Percentiles rank a stretch among this genome's conserved stretches.
These are phyloP conservation scores for Neurospora sp. DNA, from an alignment of 495 filamentous ascomycete genomes.

Conservation along the genomic window DNA sequence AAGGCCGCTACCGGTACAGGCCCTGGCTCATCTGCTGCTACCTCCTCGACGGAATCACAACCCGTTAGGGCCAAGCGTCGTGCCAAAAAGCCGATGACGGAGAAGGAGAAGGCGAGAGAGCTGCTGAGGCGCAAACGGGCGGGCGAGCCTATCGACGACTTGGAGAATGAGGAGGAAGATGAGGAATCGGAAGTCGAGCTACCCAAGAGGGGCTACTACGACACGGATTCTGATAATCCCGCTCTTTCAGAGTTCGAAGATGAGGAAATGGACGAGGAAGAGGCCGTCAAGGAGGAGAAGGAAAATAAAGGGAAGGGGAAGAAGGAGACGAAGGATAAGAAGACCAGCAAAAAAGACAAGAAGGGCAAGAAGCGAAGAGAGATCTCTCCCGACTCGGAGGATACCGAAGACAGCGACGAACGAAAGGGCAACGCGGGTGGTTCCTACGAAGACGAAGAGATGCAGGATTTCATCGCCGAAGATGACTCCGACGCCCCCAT, in stretches of 20 bases:
- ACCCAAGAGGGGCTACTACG: conserved; percentile 26
- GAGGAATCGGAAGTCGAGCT: not conserved
- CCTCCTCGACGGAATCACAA: not conserved
- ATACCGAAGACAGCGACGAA: conserved; percentile 27
- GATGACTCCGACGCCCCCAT: conserved; percentile 55
- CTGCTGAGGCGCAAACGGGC: conserved; percentile 33
- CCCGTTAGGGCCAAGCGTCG: not conserved
- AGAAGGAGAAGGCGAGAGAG: conserved; percentile 20
- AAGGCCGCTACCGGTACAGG: not conserved
- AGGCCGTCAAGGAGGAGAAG: conserved; percentile 11
- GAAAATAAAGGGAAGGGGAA: not conserved
- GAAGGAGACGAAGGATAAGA: conserved; percentile 4
- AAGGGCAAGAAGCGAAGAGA: not conserved
- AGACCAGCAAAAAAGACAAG: not conserved
- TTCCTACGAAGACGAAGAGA: conserved; percentile 42
- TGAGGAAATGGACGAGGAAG: conserved; percentile 24
- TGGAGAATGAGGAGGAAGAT: conserved; percentile 30
- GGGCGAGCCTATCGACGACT: conserved; percentile 39
- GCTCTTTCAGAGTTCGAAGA: conserved; percentile 38
- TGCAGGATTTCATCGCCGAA: conserved; percentile 56
- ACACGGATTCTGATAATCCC: conserved; percentile 28
- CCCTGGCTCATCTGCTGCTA: not conserved
- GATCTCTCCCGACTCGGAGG: not conserved
- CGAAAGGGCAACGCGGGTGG: conserved; percentile 10
- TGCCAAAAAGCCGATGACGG: conserved; percentile 5